These are phyloP conservation scores for Esteya vermicola DNA, from an alignment of 2,329 filamentous ascomycete genomes.

Conservation along the genomic window DNA sequence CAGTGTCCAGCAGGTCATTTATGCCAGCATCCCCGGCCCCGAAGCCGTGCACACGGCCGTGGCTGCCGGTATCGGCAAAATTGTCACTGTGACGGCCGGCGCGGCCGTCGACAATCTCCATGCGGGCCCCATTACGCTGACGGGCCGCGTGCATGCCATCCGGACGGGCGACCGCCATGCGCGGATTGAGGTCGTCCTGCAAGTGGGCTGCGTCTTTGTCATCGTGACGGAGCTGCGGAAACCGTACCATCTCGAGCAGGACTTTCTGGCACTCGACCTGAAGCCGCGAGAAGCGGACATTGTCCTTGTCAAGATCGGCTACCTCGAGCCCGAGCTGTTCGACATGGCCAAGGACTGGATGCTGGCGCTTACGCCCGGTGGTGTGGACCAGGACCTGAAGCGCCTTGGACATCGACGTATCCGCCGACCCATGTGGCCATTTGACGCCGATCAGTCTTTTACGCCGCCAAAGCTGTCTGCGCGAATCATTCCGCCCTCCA, in stretches of 20 bases:
- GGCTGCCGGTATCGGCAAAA: constrained; percentile 28
- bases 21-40: constrained; percentile 35
- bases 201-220: constrained; percentile 29
- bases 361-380: constrained; percentile 36
- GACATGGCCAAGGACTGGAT: constrained; percentile 40
- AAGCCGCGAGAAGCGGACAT: constrained; percentile 30
- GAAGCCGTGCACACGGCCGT: constrained; percentile 26
- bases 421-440: constrained; percentile 28
- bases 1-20: constrained; percentile 27
- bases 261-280: constrained; percentile 34
- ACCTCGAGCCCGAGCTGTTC: constrained; percentile 38
- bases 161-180: constrained; percentile 34
- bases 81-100: constrained; percentile 34
- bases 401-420: constrained; percentile 33
- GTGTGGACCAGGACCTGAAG: constrained; percentile 36
- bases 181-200: constrained; percentile 30
- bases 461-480: constrained; percentile 12
- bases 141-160: constrained; percentile 33
- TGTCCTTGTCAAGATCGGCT: constrained; percentile 41
- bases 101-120: constrained; percentile 33
- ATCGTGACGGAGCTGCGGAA: constrained; percentile 38
- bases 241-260: constrained; percentile 36
- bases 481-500: constrained; percentile 11
- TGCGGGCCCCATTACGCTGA: constrained; percentile 33
- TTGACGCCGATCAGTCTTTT: constrained; percentile 10